Evolutionary conservation across 805 yeast species (phyloP).

Genomic region (Lachancea quebecensis): DNA sequence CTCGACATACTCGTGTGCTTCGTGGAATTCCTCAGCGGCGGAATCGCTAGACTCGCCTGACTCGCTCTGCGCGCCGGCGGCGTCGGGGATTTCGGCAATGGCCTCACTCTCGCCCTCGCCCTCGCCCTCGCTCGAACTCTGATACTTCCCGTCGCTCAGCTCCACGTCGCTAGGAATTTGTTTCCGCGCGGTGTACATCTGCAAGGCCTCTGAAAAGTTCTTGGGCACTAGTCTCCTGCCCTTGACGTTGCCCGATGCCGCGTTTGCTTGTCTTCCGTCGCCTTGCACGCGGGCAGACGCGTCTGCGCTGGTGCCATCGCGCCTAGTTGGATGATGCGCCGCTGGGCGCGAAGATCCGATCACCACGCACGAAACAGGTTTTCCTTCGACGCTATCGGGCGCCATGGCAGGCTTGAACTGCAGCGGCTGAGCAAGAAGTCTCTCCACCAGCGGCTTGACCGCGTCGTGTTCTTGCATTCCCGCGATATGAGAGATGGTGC

Average conservation of each 20-base stretch:
- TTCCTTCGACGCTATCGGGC: slow-evolving; percentile 41
- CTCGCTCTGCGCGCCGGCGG: too few species aligned
- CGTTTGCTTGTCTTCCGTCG: neutral
- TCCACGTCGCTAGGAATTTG: slow-evolving; percentile 4
- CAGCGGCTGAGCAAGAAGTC: slow-evolving; percentile 54
- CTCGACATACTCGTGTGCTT: slow-evolving; percentile 6
- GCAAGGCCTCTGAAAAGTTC: slow-evolving; percentile 43
- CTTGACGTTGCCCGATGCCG: slow-evolving; percentile 52
- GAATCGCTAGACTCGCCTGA: neutral
- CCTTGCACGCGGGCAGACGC: neutral
- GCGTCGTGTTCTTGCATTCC: slow-evolving; percentile 26
- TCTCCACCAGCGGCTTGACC: slow-evolving; percentile 49
- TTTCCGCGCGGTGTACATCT: slow-evolving; percentile 24
- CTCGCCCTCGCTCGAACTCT: slow-evolving; percentile 29
- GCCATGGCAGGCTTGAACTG: slow-evolving; percentile 55
- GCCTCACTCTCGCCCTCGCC: slow-evolving; percentile 10
- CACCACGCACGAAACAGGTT: slow-evolving; percentile 46
- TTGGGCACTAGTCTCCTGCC: slow-evolving; percentile 51
- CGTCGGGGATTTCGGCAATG: too few species aligned
- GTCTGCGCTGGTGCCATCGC: neutral
- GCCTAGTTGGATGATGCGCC: neutral
- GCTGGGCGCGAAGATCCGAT: slow-evolving; percentile 16
- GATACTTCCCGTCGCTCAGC: slow-evolving; percentile 18
- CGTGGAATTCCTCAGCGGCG: slow-evolving; percentile 7
- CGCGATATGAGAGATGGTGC: neutral